Evolutionary conservation across 2,329 filamentous ascomycete species (phyloP).

Genomic region (Chalaropsis thielavioides): DNA sequence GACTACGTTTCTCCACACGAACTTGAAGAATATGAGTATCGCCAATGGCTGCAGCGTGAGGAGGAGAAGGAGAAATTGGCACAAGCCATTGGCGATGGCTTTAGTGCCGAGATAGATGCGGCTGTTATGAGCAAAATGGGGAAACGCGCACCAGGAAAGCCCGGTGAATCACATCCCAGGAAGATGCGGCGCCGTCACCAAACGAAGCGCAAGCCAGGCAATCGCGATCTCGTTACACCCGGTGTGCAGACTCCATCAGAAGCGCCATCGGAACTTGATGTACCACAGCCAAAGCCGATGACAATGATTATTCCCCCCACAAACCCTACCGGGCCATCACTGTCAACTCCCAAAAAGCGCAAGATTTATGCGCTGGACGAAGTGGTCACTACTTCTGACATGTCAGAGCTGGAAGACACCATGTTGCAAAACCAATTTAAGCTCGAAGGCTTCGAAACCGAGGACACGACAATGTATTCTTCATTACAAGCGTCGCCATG

Average conservation of each 20-base stretch:
- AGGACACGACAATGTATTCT: neutral
- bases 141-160: neutral
- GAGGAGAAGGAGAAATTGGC: conserved; percentile 23
- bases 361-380: neutral
- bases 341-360: conserved; percentile 1
- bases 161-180: neutral
- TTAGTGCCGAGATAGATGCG: conserved; percentile 4
- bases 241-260: neutral
- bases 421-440: neutral
- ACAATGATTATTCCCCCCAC: neutral
- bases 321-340: neutral
- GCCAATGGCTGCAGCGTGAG: conserved; percentile 31
- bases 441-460: neutral
- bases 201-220: neutral
- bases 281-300: neutral
- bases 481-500: neutral
- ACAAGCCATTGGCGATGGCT: neutral
- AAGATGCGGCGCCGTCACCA: neutral
- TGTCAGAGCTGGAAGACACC: neutral
- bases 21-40: conserved; percentile 43
- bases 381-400: neutral
- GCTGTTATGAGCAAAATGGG: neutral
- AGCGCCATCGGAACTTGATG: neutral
- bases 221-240: neutral
- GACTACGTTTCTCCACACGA: conserved; percentile 44